phyloP scores from a whole-genome alignment of 2,329 filamentous ascomycete species.

The Aspergillus oerlinghausenensis region DNA sequence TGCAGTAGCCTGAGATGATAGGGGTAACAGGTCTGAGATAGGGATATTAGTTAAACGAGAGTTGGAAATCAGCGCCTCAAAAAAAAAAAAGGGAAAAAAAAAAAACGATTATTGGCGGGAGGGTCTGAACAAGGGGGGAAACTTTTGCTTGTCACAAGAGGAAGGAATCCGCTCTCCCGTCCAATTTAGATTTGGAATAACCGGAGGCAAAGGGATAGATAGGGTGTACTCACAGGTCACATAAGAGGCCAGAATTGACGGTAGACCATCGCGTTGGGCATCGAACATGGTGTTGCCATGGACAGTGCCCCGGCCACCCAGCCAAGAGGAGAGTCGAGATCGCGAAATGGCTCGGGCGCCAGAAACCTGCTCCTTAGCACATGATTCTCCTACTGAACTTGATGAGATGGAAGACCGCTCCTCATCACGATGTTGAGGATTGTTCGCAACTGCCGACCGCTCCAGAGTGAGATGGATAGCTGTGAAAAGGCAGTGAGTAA shows the following conservation, averaged over 20 bases:
- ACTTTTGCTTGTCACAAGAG: not conserved
- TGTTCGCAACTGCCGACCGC: slow-evolving; percentile 13
- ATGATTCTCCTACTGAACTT: slow-evolving; percentile 30
- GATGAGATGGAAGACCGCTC: slow-evolving; percentile 14
- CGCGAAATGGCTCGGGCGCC: slow-evolving; percentile 34
- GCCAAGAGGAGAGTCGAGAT: slow-evolving; percentile 29
- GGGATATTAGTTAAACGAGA: slow-evolving; percentile 3
- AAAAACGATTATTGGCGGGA: not conserved
- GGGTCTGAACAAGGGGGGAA: not conserved
- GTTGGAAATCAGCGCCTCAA: slow-evolving; percentile 3
- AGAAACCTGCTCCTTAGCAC: slow-evolving; percentile 33
- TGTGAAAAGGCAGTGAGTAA: slow-evolving; percentile 1
- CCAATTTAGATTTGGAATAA: not conserved
- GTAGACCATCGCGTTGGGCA: slow-evolving; percentile 34
- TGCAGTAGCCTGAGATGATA: slow-evolving; percentile 25
- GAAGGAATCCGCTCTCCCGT: not conserved
- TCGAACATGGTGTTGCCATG: slow-evolving; percentile 41
- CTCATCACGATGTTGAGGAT: slow-evolving; percentile 12
- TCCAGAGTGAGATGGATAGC: slow-evolving; percentile 14
- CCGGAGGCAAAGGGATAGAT: slow-evolving; percentile 7
- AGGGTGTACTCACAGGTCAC: slow-evolving; percentile 31
- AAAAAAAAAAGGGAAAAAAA: no score
- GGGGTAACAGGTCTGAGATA: slow-evolving; percentile 18
- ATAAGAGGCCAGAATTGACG: slow-evolving; percentile 29
- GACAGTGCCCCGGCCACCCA: slow-evolving; percentile 28